Base-by-base conservation (phyloP, 2,329 filamentous ascomycete species). In the Aspergillaceae sp. region DNA sequence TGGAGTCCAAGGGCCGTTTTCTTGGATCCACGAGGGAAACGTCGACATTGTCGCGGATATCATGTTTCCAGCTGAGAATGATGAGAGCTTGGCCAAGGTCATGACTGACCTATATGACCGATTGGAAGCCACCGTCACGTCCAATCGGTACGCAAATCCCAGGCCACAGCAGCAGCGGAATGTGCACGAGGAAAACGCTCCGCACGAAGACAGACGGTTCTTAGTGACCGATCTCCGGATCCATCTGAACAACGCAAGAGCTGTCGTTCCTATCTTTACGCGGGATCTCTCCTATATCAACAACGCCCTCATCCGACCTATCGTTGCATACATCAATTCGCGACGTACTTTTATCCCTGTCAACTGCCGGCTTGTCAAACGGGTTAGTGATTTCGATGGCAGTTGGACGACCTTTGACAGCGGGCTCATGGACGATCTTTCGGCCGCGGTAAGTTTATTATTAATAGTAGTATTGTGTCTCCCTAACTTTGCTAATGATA, bases 91-190 rank as follows among this genome's bases (percentile, higher is more conserved):
- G 46, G 85, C 84, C 27, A 96, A 96, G 64, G 89, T 96, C 40
- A 86, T 98, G 78, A 84, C 86, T n/a, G 90, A 96, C 62, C 90
- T 98, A 59, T 97, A 97, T 67, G 91, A 97, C 64, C 86, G 88
- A 50, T 80, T 98, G 61, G 92, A 98, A 68, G 89, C 92, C 38
- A 89, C 89, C 0, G 89, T 97, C 26, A 88, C 84, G 1, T 82
- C 84, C 28, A 88, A 88, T 60, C 79, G 82, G 29, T 82, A 86
- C 50, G 49, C 43, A 11, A 58, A 59, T 19, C 29, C 56, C 26
- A 7, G 48, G 3, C 51, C 50, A 26, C 47, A 32, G 5, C 48
- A 10, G 50, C 52, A 42, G 45, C 49, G 41, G 51, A 19, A 44
- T 45, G 48, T 61, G 29, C 56, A 60, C 41, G 48, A 55, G 4